Conservation (phyloP, 2,329 filamentous ascomycete species). For the Hansfordia pulvinata region DNA sequence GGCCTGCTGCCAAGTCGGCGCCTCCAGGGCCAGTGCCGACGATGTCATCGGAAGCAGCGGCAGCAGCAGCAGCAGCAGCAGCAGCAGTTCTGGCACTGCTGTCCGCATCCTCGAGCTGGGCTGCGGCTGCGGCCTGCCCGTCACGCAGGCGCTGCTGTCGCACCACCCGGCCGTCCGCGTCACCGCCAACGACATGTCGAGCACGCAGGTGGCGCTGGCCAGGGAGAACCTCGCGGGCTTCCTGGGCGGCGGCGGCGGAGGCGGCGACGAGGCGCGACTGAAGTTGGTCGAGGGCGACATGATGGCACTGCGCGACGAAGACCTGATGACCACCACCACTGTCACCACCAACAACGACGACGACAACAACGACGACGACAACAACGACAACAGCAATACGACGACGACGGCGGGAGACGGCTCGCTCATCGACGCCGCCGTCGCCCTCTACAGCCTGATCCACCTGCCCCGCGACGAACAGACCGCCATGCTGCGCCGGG, state of each 20-base stretch:
- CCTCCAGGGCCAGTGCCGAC: too few species aligned
- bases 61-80: neutral
- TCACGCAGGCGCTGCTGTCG: constrained; percentile 19
- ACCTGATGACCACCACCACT: too few species aligned
- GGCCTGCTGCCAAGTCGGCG: too few species aligned
- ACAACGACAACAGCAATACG: too few species aligned
- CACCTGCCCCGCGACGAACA: constrained; percentile 40
- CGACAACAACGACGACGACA: too few species aligned
- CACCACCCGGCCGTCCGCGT: constrained; percentile 10
- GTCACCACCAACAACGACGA: too few species aligned
- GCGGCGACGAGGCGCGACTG: constrained; percentile 6
- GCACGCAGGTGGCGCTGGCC: constrained; percentile 20
- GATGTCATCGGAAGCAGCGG: constrained; percentile 7
- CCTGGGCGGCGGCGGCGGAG: constrained; percentile 7
- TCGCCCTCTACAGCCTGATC: constrained; percentile 39
- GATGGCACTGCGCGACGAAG: constrained; percentile 19
- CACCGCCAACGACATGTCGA: constrained; percentile 27
- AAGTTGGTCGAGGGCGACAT: constrained; percentile 23
- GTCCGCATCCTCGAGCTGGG: constrained; percentile 24
- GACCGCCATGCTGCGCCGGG: constrained; percentile 25
- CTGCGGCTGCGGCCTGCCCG: constrained; percentile 24
- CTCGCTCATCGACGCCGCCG: constrained; percentile 34
- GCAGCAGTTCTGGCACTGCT: neutral
- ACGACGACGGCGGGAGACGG: too few species aligned
- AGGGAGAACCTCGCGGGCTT: constrained; percentile 9